Base-by-base conservation (phyloP, 495 filamentous ascomycete genomes). In the Parmelia sp. region DNA sequence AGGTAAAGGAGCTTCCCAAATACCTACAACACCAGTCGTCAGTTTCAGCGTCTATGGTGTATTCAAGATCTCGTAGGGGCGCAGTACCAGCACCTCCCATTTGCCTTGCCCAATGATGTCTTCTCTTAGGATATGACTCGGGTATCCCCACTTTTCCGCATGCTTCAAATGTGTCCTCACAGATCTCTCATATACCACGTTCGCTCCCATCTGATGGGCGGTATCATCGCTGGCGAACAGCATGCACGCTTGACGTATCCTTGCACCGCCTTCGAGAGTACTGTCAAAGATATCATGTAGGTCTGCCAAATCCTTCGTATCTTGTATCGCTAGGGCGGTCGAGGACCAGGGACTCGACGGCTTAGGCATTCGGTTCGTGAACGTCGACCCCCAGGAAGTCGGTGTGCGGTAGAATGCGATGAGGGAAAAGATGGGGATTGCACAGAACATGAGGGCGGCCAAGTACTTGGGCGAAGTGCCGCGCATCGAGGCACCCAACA, bases 1-100 rank as follows among this genome's bases (percentile, higher is more conserved):
- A 82, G 68, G 70, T 77, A 80, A 36, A 70, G 67, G 37, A 73
- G 68, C 61, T 79, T 82, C 65, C 75, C 77, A 73, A 74, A 80
- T 37, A 71, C 74, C 56, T 58, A 25, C n/a, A 58, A 0, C 0
- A 21, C 0, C 56, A 14, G 7, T 17, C 35, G 11, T 58, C 33
- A 37, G 35, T 40, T 25, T 2, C 56, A 10, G 23, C 9, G 69
- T 65, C 31, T 15, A 29, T 58, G 35, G 21, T 39, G 25, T 8
- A 49, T 23, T 3, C n/a, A 45, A 14, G 42, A 25, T 49, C 21
- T 49, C 1, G 8, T 23, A 23, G 1, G 45, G 35, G 11, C n/a
- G n/a, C 1, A 5, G 33, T 58, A 60, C 21, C 42, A 60, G 37
- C 25, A 25, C 42, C 14, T 47, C 39, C 37, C 37, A 60, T 31